Conservation (phyloP, 1,284 basidiomycete species). For the Ceratobasidium sp. region DNA sequence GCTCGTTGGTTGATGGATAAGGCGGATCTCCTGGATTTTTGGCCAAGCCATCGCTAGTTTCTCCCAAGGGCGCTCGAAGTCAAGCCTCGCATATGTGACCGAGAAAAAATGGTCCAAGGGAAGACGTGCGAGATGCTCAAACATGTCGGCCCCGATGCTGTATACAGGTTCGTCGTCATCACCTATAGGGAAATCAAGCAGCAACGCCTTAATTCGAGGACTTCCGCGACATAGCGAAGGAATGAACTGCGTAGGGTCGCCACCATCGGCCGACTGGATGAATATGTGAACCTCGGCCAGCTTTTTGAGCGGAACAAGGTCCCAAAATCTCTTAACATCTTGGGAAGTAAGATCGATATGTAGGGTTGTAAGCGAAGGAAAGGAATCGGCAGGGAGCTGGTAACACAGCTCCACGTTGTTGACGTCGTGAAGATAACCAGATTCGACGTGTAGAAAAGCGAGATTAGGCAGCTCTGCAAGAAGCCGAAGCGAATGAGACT, state of each 20-base stretch:
- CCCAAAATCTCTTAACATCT: background rate
- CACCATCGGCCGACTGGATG: too few species aligned
- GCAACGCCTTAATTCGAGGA: background rate
- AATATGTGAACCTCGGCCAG: background rate
- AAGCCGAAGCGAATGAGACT: too few species aligned
- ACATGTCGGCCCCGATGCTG: background rate
- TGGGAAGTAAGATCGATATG: background rate
- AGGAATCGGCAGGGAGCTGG: background rate
- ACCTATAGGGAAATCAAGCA: background rate
- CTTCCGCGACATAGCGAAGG: background rate
- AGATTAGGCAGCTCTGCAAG: too few species aligned
- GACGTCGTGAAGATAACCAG: too few species aligned
- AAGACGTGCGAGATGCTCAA: background rate
- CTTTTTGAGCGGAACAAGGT: background rate
- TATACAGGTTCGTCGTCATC: too few species aligned
- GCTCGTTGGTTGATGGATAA: background rate
- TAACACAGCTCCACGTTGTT: too few species aligned
- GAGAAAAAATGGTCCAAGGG: background rate
- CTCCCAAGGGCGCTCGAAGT: background rate
- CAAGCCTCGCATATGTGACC: background rate
- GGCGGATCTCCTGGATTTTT: background rate
- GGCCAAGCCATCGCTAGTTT: background rate
- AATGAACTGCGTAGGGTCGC: background rate
- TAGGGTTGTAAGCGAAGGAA: background rate
- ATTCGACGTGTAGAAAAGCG: too few species aligned